Base-by-base conservation (phyloP, 108 stramenopile species). In the Nannochloropsis salina region DNA sequence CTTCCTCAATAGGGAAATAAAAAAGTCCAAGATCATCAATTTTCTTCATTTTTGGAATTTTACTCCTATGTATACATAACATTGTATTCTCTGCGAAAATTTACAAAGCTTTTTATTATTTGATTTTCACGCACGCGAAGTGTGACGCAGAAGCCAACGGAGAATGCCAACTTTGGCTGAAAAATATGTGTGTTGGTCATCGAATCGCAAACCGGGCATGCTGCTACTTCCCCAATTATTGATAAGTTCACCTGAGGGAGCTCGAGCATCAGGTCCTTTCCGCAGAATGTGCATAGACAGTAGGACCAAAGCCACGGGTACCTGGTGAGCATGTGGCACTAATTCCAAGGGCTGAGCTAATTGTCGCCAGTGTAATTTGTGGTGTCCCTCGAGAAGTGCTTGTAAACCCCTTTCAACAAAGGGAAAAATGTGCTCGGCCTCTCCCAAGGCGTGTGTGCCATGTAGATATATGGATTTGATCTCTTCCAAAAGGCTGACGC, bases 361-460 rank as follows among this genome's bases (percentile, higher is more conserved):
- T 74, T 74, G 61, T 2, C n/a, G 3, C 61, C 61, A 74, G 6
- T 74, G 61, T 2, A 74, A n/a, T n/a, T 74, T 74, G n/a, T 74
- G 6, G 4, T 74, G 20, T n/a, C 61, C 61, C 61, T 74, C 61
- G n/a, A 74, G n/a, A n/a, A 74, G 15, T n/a, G 15, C 61, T n/a
- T n/a, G 15, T n/a, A 74, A 74, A 15, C 61, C 61, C 61, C n/a
- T n/a, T 6, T 74, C 61, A 15, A 74, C 61, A 74, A n/a, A n/a
- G n/a, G 20, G 15, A 1, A 74, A n/a, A 74, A 74, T 74, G 20
- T 15, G 3, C 61, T 4, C 61, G 3, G 61, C 61, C n/a, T 74
- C 61, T 8, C 61, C 61, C 61, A 74, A 74, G 61, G 61, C 61
- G n/a, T 74, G 61, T n/a, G 61, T 74, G 61, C 61, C 61, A 74